phyloP scores from a whole-genome alignment of 305 asterid genomes.

The Solanum hybrid region DNA sequence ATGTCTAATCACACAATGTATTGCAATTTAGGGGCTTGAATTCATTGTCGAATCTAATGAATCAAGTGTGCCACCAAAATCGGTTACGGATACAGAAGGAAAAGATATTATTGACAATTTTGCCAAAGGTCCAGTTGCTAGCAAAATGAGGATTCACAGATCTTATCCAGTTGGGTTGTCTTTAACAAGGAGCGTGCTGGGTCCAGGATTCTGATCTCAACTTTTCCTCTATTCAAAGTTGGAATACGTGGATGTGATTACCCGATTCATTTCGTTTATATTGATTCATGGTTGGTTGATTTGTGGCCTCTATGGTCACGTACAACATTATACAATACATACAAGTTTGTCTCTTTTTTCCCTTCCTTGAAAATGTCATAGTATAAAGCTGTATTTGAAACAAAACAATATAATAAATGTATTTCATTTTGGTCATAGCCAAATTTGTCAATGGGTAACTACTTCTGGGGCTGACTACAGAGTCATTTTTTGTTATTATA shows the following conservation, averaged over 20 bases:
- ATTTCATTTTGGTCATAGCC: background rate
- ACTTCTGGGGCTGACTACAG: background rate
- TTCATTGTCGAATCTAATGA: constrained; percentile 44
- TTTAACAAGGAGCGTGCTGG: constrained; percentile 27
- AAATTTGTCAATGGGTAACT: background rate
- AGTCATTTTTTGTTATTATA: background rate
- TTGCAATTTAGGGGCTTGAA: constrained; percentile 51
- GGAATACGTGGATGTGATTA: background rate
- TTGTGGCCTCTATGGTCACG: background rate
- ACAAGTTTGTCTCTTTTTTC: background rate
- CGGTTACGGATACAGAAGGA: constrained; percentile 19
- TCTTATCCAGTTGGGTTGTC: constrained; percentile 56
- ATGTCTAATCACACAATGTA: constrained; percentile 14
- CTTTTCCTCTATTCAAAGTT: background rate
- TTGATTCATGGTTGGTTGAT: background rate
- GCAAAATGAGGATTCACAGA: constrained; percentile 64
- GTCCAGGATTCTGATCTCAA: constrained; percentile 5
- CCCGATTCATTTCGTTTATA: background rate
- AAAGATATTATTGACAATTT: constrained; percentile 16
- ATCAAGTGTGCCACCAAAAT: constrained; percentile 22
- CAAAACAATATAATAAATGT: background rate
- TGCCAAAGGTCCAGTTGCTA: constrained; percentile 14
- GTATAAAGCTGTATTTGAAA: background rate
- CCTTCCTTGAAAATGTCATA: background rate
- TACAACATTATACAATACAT: background rate